Conservation (phyloP, 139 green algal genomes). For the Chlorella sp. region DNA sequence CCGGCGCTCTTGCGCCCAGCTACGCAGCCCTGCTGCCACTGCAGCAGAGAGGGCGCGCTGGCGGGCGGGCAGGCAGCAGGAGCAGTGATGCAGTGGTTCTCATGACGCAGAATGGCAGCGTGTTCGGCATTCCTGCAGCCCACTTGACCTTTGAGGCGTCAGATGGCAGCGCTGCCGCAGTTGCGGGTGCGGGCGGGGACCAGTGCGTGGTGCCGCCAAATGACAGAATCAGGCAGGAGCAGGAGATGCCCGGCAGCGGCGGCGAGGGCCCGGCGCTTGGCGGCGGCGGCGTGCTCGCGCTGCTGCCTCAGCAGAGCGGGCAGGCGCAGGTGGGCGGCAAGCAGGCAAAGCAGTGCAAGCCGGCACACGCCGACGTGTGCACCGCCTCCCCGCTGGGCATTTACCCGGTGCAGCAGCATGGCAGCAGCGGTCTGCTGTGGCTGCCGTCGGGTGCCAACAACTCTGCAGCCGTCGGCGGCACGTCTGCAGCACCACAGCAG, state of each 20-base stretch:
- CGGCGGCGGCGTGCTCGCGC: neutral
- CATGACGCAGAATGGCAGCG: constrained; percentile 48
- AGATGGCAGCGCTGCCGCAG: neutral
- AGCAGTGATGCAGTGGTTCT: constrained; percentile 44
- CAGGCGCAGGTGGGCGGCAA: neutral
- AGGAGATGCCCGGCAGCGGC: neutral
- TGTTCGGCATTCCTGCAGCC: constrained; percentile 72
- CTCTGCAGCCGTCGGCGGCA: neutral
- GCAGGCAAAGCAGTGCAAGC: constrained; percentile 16
- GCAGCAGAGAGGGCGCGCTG: neutral
- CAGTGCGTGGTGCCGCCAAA: constrained; percentile 13
- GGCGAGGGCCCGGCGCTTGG: neutral
- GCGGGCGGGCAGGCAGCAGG: neutral
- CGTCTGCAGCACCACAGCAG: neutral
- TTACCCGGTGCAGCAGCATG: neutral
- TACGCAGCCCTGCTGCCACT: neutral
- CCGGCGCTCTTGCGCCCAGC: neutral
- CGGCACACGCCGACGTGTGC: neutral
- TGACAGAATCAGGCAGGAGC: neutral
- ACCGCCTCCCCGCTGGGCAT: neutral
- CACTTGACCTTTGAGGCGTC: constrained; percentile 37
- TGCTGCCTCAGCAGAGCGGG: neutral
- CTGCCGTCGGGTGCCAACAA: neutral
- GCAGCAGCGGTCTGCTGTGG: neutral
- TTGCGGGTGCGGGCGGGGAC: neutral